phyloP scores from a whole-genome alignment of 2,329 filamentous ascomycete species.

The Onygenales sp. region DNA sequence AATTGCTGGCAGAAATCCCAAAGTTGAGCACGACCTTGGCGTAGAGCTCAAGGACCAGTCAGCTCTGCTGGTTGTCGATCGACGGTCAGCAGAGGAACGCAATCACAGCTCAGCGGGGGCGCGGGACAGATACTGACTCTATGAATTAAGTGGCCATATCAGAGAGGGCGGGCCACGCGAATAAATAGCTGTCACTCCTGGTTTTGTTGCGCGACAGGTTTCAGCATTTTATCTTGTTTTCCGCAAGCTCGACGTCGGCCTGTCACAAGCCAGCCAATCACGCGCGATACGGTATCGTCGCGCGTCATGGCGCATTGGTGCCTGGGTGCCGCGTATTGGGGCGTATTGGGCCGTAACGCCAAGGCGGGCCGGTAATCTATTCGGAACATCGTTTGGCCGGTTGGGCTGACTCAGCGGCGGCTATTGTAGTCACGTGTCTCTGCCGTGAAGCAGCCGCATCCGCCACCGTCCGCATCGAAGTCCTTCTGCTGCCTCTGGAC shows the following conservation, averaged over 20 bases:
- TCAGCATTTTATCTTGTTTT: not conserved
- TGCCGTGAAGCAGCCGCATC: no score
- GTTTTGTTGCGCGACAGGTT: not conserved
- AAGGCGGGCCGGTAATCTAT: no score
- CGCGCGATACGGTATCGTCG: not conserved
- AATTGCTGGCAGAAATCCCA: not conserved
- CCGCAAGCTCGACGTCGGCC: not conserved
- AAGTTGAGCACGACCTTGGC: not conserved
- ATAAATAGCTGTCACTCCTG: no score
- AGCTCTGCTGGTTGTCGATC: not conserved
- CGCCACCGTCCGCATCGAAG: no score
- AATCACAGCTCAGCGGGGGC: not conserved
- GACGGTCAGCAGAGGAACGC: not conserved
- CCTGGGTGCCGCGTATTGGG: not conserved
- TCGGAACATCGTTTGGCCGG: no score
- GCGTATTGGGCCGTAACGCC: no score
- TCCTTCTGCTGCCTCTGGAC: no score
- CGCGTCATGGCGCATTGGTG: not conserved
- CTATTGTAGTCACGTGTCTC: no score
- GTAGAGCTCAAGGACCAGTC: conserved; percentile 1
- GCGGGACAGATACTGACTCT: not conserved
- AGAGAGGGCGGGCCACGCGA: no score
- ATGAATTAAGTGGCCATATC: not conserved
- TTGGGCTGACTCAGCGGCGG: no score
- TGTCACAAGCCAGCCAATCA: not conserved